Percentiles rank a stretch among this genome's conserved stretches.
Evolutionary conservation across 2,329 filamentous ascomycete genomes (phyloP).

Genomic region (Curvularia eragrostidis): DNA sequence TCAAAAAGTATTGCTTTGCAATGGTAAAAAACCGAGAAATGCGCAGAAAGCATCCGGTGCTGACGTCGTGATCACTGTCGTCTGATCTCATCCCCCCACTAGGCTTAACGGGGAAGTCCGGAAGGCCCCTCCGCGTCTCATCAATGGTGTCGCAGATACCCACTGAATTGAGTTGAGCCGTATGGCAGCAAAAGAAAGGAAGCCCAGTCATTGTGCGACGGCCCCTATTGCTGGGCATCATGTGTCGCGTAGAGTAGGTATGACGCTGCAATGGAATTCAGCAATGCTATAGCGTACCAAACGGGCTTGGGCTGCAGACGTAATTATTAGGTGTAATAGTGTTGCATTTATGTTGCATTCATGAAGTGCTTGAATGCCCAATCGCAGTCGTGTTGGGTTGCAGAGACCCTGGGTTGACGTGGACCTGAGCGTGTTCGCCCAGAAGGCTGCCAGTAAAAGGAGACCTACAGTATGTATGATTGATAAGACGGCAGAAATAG

Average conservation of each 20-base stretch:
- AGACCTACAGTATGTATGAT: not conserved
- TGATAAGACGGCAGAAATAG: not conserved
- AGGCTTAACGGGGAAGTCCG: constrained; percentile 3
- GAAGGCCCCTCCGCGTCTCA: constrained; percentile 5
- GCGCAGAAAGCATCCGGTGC: not conserved
- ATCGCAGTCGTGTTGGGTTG: constrained; percentile 8
- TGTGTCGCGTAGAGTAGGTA: constrained; percentile 2
- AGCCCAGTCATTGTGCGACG: constrained; percentile 1
- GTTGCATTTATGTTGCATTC: constrained; percentile 1
- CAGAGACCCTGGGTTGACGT: constrained; percentile 7
- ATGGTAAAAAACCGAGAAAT: constrained; percentile 9
- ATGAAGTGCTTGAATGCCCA: not conserved
- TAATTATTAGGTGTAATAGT: too few species aligned
- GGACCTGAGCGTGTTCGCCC: not conserved
- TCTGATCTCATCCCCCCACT: constrained; percentile 6
- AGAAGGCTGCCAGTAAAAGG: not conserved
- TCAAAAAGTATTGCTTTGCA: constrained; percentile 4
- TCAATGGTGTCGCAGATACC: constrained; percentile 8
- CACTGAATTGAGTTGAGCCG: constrained; percentile 7
- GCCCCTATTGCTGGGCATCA: not conserved
- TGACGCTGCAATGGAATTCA: constrained; percentile 8
- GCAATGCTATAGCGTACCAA: constrained; percentile 8
- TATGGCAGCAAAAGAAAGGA: constrained; percentile 9
- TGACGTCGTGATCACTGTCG: constrained; percentile 5
- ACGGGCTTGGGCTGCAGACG: constrained; percentile 6